A percentile compares a stretch with the other conserved stretches of the same genome.
Conservation (phyloP, 257 asterid genomes). For the Catharanthus roseus region DNA sequence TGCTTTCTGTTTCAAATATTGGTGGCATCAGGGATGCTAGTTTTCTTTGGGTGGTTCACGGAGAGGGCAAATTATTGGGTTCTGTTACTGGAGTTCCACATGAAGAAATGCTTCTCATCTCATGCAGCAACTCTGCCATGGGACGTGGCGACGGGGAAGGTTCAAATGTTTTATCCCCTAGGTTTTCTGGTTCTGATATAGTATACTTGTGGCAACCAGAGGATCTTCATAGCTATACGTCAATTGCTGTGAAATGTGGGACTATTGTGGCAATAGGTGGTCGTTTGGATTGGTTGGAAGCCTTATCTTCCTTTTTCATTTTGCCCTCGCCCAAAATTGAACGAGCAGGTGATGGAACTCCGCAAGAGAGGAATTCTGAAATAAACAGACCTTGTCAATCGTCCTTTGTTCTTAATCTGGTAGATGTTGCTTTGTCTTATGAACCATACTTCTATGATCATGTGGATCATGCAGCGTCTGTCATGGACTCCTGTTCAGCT, state of each 20-base stretch:
- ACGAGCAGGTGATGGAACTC: constrained; percentile 35
- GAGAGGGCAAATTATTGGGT: constrained; percentile 85
- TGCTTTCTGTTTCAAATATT: constrained; percentile 66
- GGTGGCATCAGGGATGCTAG: constrained; percentile 66
- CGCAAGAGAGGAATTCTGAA: constrained; percentile 27
- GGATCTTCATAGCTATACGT: constrained; percentile 44
- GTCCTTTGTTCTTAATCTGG: constrained; percentile 76
- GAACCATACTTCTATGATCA: constrained; percentile 53
- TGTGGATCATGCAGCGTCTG: constrained; percentile 22
- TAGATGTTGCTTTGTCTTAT: constrained; percentile 78
- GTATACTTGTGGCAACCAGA: constrained; percentile 61
- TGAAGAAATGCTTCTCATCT: constrained; percentile 69
- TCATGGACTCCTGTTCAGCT: constrained; percentile 25
- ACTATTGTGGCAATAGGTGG: constrained; percentile 86
- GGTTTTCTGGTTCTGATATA: constrained; percentile 65
- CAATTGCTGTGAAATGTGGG: constrained; percentile 61
- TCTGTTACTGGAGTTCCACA: constrained; percentile 49
- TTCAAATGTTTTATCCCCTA: constrained; percentile 69
- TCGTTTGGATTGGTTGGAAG: constrained; percentile 86
- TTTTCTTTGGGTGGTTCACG: constrained; percentile 66
- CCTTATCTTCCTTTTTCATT: constrained; percentile 58
- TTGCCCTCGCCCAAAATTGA: constrained; percentile 47
- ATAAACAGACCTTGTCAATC: constrained; percentile 36
- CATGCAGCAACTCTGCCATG: constrained; percentile 61
- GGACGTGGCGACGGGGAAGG: constrained; percentile 99